Evolutionary conservation across 2,329 filamentous ascomycete species (phyloP).

Genomic region (Rachicladosporium sp.): DNA sequence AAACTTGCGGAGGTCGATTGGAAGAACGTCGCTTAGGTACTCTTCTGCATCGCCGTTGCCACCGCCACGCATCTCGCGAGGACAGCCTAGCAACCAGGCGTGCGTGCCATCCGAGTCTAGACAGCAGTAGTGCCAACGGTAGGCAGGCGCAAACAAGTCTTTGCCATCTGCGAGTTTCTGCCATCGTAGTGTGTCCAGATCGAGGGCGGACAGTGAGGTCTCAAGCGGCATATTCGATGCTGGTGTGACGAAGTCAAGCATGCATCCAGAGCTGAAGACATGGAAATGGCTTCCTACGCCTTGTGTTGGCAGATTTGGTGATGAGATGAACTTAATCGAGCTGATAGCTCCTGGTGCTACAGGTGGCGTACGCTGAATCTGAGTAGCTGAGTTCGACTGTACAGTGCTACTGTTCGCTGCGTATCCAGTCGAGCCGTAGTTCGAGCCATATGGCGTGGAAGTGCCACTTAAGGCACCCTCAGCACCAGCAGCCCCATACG

Average conservation of each 20-base stretch:
- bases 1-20: slow-evolving; percentile 83
- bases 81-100: slow-evolving; percentile 91
- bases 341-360: slow-evolving; percentile 77
- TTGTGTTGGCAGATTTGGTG: slow-evolving; percentile 74
- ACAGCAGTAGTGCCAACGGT: slow-evolving; percentile 96
- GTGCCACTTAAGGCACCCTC: slow-evolving; percentile 6
- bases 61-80: slow-evolving; percentile 59
- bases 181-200: slow-evolving; percentile 80
- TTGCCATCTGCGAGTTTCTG: slow-evolving; percentile 88
- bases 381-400: slow-evolving; percentile 38
- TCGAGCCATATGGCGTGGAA: too few relatives aligned
- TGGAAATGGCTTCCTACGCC: slow-evolving; percentile 91
- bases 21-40: slow-evolving; percentile 86
- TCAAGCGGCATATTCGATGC: slow-evolving; percentile 79
- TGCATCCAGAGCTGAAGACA: slow-evolving; percentile 79
- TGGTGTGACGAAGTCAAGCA: slow-evolving; percentile 89
- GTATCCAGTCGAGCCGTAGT: slow-evolving; percentile 40
- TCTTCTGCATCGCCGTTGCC: slow-evolving; percentile 68
- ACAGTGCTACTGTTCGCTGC: slow-evolving; percentile 59
- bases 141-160: slow-evolving; percentile 84
- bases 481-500: slow-evolving; percentile 18
- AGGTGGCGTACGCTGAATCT: slow-evolving; percentile 35
- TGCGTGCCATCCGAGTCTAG: slow-evolving; percentile 92
- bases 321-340: slow-evolving; percentile 77
- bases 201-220: slow-evolving; percentile 80